Base-by-base conservation (phyloP, 192 early-diverging fungal genomes). In the Endogone sp. region DNA sequence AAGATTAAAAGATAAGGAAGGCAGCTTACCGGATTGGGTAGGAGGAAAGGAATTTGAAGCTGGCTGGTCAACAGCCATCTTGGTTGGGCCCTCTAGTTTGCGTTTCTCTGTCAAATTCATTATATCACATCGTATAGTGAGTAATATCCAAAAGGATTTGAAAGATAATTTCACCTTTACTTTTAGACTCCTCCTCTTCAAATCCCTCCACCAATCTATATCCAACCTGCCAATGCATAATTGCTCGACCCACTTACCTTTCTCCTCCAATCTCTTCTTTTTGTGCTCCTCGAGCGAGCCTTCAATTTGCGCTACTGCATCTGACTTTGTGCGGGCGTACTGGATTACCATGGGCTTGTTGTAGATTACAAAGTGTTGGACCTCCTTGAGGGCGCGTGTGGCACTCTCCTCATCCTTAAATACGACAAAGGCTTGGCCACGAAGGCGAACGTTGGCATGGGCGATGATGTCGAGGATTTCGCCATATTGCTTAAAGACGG, bases 381-480 rank as follows among this genome's bases (percentile, higher is more conserved):
- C 83, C 72, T 94, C 93, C 69, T 86, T 80, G 62, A 94, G 74
- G 2, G 97, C 95, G 57, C 85, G 89, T 26, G 76, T 71, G 2
- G 96, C 94, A 32, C 80, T 68, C 58, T 94, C 94, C 29, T 78
- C 67, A 25, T 88, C 75, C 66, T 88, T 84, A 75, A 93, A 98
- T 0, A 88, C 88, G 2, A 99, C 83, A 80, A 96, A 99, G 1
- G 96, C 97, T 73, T 99, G 97, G 21, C 97, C 97, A 65, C 94
- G 86, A 85, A 94, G 89, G 63, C 86, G 81, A 65, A 97, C 84
- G 79, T 92, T 90, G 67, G 76, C 71, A 64, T 93, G 94, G 9
- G 89, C 90, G 20, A 88, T 81, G 11, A 97, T 87, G 59, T 97
- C 91, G 2, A 95, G 64, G 11, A 99, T 84, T 37, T 91, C 76